Percentiles rank a stretch among this genome's conserved stretches.
These are phyloP conservation scores for Brasenia schreberi DNA, from an alignment of 164 flowering plant species.

Conservation along the genomic window DNA sequence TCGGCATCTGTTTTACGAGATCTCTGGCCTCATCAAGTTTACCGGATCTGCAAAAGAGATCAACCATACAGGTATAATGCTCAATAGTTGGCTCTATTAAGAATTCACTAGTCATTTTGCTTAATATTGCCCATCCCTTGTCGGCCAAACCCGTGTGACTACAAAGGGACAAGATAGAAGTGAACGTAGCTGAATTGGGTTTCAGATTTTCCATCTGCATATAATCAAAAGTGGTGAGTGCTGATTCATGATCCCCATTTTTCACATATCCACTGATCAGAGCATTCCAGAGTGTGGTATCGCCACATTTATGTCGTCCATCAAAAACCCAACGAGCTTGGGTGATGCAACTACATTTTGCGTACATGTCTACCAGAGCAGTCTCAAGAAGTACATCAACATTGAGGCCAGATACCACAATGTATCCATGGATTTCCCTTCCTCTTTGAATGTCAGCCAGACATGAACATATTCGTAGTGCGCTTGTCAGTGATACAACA, in stretches of 20 bases:
- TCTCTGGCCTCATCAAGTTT: conserved; percentile 41
- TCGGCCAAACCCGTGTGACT: conserved; percentile 45
- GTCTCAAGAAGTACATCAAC: conserved; percentile 46
- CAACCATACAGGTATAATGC: conserved; percentile 54
- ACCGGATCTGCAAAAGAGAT: conserved; percentile 58
- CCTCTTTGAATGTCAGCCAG: conserved; percentile 26
- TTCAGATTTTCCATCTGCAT: conserved; percentile 29
- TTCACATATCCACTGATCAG: conserved; percentile 72
- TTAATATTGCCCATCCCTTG: conserved; percentile 39
- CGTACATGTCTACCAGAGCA: conserved; percentile 61
- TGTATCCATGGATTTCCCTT: conserved; percentile 48
- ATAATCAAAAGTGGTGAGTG: conserved; percentile 35
- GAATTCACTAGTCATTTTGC: conserved; percentile 31
- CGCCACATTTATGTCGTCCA: conserved; percentile 16
- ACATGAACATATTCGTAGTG: conserved; percentile 46
- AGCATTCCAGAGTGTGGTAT: conserved; percentile 69
- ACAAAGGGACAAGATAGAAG: conserved; percentile 38
- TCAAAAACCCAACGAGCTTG: conserved; percentile 36
- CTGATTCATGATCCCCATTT: conserved; percentile 45
- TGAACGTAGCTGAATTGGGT: conserved; percentile 48
- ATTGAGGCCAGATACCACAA: conserved; percentile 18
- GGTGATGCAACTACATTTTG: conserved; percentile 50
- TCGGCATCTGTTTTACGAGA: conserved; percentile 24
- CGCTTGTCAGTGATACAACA: conserved; percentile 47
- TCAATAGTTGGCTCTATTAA: conserved; percentile 32